Conservation (phyloP, 2,329 filamentous ascomycete species). For the Cladosporium sp. region DNA sequence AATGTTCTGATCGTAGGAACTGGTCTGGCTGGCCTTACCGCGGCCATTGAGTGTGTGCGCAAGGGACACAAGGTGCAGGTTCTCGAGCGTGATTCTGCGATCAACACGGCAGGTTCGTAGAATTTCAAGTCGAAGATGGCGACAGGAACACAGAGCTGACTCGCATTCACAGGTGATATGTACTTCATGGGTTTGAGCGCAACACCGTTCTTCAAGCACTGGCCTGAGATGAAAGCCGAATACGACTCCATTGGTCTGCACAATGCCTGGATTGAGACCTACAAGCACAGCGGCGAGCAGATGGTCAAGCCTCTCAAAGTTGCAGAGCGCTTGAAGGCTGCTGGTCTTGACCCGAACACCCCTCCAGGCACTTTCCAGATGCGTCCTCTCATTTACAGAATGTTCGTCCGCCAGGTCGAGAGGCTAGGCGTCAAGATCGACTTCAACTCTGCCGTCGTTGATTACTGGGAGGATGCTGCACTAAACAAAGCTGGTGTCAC, state of each 20-base stretch:
- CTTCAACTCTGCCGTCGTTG: slow-evolving; percentile 39
- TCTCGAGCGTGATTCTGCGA: slow-evolving; percentile 37
- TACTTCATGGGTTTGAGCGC: slow-evolving; percentile 57
- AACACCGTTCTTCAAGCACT: slow-evolving; percentile 53
- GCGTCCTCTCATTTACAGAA: slow-evolving; percentile 53
- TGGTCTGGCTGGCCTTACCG: slow-evolving; percentile 28
- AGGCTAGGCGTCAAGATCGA: slow-evolving; percentile 41
- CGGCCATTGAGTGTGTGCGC: slow-evolving; percentile 29
- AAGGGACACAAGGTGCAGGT: slow-evolving; percentile 31
- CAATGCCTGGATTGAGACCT: slow-evolving; percentile 53
- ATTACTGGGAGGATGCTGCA: slow-evolving; percentile 42
- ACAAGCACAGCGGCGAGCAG: slow-evolving; percentile 49
- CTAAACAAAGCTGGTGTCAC: slow-evolving; percentile 24
- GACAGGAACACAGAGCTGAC: not conserved
- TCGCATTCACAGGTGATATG: slow-evolving; percentile 48
- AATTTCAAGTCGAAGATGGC: not conserved
- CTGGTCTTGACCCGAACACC: slow-evolving; percentile 43
- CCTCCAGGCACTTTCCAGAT: slow-evolving; percentile 54
- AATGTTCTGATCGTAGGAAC: slow-evolving; percentile 31
- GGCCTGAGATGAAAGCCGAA: slow-evolving; percentile 50
- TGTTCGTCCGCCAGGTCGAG: slow-evolving; percentile 50
- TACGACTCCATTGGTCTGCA: slow-evolving; percentile 51
- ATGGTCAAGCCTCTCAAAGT: slow-evolving; percentile 48
- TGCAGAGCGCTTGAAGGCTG: slow-evolving; percentile 45
- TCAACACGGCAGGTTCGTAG: slow-evolving; percentile 49